phyloP scores from a whole-genome alignment of 257 asterid species.

The Parsonsia alboflavescens region DNA sequence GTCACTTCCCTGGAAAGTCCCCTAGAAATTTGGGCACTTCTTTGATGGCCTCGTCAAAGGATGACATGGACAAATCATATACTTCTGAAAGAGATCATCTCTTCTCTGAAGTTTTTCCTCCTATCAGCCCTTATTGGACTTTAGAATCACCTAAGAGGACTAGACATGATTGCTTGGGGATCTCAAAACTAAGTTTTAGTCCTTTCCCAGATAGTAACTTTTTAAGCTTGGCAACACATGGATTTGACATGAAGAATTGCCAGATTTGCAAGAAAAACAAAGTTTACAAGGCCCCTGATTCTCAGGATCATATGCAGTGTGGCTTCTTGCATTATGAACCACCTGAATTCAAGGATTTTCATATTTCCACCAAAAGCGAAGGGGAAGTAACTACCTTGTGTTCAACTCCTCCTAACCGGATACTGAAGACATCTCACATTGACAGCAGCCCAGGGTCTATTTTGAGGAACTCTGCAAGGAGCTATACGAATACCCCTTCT shows the following conservation, averaged over 20 bases:
- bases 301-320: constrained; percentile 24
- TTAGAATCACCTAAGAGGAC: constrained; percentile 45
- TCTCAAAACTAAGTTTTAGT: constrained; percentile 20
- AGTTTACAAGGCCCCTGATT: constrained; percentile 21
- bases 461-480: constrained; percentile 59
- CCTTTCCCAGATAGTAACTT: constrained; percentile 35
- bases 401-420: constrained; percentile 31
- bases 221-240: constrained; percentile 47
- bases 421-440: constrained; percentile 26
- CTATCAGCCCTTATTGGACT: constrained; percentile 25
- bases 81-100: constrained; percentile 10
- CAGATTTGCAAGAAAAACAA: constrained; percentile 41
- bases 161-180: constrained; percentile 23
- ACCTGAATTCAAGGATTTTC: constrained; percentile 25
- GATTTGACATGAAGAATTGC: constrained; percentile 25
- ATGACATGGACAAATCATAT: constrained; percentile 9
- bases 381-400: constrained; percentile 17
- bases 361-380: constrained; percentile 14
- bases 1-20: constrained; percentile 15
- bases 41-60: constrained; percentile 20
- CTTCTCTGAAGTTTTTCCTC: constrained; percentile 20
- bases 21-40: constrained; percentile 17
- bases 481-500: constrained; percentile 67
- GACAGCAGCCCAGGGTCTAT: constrained; percentile 50
- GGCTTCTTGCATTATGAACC: constrained; percentile 36